Evolutionary conservation across 2,329 filamentous ascomycete species (phyloP).

Genomic region (Blastomyces gilchristii): DNA sequence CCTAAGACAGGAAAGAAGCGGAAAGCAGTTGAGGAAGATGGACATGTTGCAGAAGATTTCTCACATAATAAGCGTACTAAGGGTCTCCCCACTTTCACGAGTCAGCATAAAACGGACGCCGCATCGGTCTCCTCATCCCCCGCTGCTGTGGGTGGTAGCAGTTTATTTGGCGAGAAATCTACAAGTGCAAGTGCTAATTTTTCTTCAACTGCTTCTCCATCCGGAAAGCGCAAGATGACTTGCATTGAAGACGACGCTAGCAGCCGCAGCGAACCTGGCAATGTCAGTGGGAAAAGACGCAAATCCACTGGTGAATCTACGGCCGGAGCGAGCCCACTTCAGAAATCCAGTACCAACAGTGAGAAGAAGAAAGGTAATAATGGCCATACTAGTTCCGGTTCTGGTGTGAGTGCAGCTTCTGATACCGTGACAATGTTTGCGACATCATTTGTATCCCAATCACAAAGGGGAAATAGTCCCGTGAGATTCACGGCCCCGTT

Average conservation of each 20-base stretch:
- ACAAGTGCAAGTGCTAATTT: not conserved
- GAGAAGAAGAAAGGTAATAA: not conserved
- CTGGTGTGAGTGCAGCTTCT: conserved; percentile 6
- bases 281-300: conserved; percentile 5
- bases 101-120: not conserved
- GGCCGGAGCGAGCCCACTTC: not conserved
- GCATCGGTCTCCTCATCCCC: not conserved
- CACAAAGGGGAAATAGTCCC: not conserved
- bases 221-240: conserved; percentile 11
- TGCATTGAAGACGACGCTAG: conserved; percentile 8
- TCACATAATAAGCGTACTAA: not conserved
- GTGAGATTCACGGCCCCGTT: not conserved
- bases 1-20: conserved; percentile 5
- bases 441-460: conserved; percentile 13
- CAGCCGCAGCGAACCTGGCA: conserved; percentile 3
- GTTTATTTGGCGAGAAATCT: not conserved
- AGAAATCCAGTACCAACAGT: not conserved
- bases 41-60: not conserved
- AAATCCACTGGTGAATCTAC: conserved; percentile 12
- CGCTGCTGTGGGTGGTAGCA: not conserved
- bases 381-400: not conserved
- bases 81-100: not conserved
- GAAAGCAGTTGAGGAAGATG: conserved; percentile 1
- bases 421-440: conserved; percentile 15
- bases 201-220: conserved; percentile 4